Percentiles rank a stretch among this genome's conserved stretches.
These are phyloP conservation scores for Kodamaea restingae DNA, from an alignment of 805 yeast genomes.

Conservation along the genomic window DNA sequence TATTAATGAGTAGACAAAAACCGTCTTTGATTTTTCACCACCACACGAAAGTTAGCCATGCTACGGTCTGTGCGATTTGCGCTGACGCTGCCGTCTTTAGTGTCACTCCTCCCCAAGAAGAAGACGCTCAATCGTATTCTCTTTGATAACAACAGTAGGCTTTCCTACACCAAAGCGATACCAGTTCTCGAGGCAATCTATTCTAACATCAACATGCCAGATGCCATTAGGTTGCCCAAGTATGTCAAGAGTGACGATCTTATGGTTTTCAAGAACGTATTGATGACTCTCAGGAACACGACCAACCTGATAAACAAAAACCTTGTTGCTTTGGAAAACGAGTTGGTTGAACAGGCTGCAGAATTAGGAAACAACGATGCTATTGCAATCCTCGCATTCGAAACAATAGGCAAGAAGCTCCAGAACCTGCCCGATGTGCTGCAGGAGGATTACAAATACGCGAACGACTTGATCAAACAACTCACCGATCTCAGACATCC, in stretches of 20 bases:
- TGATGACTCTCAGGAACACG: slow-evolving; percentile 56
- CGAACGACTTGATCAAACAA: slow-evolving; percentile 54
- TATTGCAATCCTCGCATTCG: slow-evolving; percentile 65
- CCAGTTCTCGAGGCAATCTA: slow-evolving; percentile 54
- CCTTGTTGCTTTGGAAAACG: slow-evolving; percentile 61
- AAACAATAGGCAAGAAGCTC: slow-evolving; percentile 39
- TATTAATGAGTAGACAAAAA: too few relatives aligned
- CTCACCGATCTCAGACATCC: slow-evolving; percentile 64
- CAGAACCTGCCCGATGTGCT: slow-evolving; percentile 27
- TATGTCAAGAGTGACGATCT: slow-evolving; percentile 54
- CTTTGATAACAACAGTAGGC: slow-evolving; percentile 62
- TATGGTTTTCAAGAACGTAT: slow-evolving; percentile 62
- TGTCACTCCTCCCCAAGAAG: slow-evolving; percentile 50
- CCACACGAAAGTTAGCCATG: too few relatives aligned
- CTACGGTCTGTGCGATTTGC: slow-evolving; percentile 4
- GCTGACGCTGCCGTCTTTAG: slow-evolving; percentile 20
- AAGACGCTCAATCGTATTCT: slow-evolving; percentile 53
- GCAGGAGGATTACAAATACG: slow-evolving; percentile 58
- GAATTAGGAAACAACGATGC: slow-evolving; percentile 82
- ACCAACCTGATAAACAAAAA: slow-evolving; percentile 58
- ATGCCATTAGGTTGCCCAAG: slow-evolving; percentile 37
- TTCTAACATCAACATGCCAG: slow-evolving; percentile 40
- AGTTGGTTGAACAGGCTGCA: slow-evolving; percentile 77
- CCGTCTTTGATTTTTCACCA: too few relatives aligned
- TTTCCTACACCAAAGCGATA: slow-evolving; percentile 49